phyloP scores from a whole-genome alignment of 306 rosid species.

The Prunus kanzakura region DNA sequence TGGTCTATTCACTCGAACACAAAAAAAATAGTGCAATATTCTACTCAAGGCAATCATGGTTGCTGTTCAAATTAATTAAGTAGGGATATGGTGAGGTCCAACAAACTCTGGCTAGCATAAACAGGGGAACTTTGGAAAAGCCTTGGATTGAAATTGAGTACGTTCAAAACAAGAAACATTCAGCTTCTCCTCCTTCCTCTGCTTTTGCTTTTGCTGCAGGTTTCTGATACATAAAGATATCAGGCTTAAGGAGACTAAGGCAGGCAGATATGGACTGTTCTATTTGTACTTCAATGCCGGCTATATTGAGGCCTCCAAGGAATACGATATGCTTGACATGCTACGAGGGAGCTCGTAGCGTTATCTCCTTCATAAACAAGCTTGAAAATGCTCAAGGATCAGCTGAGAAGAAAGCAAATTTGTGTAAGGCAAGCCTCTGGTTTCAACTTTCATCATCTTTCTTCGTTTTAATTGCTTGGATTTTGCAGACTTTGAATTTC shows the following conservation, averaged over 20 bases:
- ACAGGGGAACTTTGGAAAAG: neutral
- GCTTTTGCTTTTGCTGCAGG: neutral
- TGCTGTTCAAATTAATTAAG: slow-evolving; percentile 19
- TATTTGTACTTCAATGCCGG: slow-evolving; percentile 70
- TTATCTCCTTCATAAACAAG: slow-evolving; percentile 47
- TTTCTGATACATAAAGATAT: neutral
- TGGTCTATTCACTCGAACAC: slow-evolving; percentile 14
- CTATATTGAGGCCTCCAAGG: slow-evolving; percentile 76
- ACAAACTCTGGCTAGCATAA: slow-evolving; percentile 14
- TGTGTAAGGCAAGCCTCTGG: slow-evolving; percentile 71
- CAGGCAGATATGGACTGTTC: slow-evolving; percentile 59
- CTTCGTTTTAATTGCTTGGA: neutral
- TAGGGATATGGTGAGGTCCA: slow-evolving; percentile 29
- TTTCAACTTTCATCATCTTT: neutral
- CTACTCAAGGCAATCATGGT: slow-evolving; percentile 40
- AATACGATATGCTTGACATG: slow-evolving; percentile 73
- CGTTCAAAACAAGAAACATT: slow-evolving; percentile 4
- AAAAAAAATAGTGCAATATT: neutral
- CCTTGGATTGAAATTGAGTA: neutral
- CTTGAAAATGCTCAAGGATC: slow-evolving; percentile 36
- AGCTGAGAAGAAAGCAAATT: slow-evolving; percentile 21
- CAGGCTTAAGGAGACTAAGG: no score
- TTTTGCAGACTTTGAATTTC: neutral
- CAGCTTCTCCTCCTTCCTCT: slow-evolving; percentile 4
- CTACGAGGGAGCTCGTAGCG: slow-evolving; percentile 70